phyloP scores from a whole-genome alignment of 108 stramenopile genomes.

The Parietichytrium sp. region DNA sequence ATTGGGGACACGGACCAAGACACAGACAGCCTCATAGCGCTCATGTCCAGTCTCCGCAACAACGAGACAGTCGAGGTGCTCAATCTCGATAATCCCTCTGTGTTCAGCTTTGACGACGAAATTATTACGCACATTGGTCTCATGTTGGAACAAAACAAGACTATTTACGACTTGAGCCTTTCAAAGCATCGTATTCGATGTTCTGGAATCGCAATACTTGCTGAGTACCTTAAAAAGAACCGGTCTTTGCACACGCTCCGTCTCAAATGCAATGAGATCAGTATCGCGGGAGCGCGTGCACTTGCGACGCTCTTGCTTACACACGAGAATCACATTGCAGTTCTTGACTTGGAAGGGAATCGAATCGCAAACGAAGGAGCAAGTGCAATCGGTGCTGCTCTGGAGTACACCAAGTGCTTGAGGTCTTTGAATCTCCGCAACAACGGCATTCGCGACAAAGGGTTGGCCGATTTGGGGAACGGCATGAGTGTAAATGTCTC shows the following conservation, averaged over 20 bases:
- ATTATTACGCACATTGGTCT: background rate
- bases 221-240: background rate
- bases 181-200: constrained; percentile 5
- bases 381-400: background rate
- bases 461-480: background rate
- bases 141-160: background rate
- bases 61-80: background rate
- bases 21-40: background rate
- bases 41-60: background rate
- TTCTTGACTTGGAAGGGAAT: constrained; percentile 6
- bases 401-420: background rate
- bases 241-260: background rate
- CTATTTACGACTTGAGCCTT: constrained; percentile 12
- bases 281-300: background rate
- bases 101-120: constrained; percentile 14
- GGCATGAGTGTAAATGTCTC: background rate
- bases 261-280: background rate
- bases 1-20: constrained; percentile 27
- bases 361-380: background rate
- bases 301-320: background rate
- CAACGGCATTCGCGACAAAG: background rate
- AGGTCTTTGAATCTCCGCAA: background rate
- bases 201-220: background rate
- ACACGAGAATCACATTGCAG: background rate
- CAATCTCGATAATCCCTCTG: background rate